Conservation (phyloP, 2,329 filamentous ascomycete genomes). For the Botrytis elliptica region DNA sequence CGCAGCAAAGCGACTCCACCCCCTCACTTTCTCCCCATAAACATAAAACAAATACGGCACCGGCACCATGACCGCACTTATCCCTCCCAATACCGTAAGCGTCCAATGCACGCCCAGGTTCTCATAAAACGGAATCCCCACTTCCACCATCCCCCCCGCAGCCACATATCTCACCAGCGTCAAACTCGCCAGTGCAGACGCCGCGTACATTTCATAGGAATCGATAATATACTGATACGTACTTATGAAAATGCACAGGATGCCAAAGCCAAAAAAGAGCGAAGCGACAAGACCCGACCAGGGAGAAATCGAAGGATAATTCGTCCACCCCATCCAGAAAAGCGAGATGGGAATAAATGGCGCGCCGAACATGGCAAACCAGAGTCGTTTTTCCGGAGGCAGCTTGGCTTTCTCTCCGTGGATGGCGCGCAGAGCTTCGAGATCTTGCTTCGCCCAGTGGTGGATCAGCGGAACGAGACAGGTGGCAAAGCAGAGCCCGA, state of each 20-base stretch:
- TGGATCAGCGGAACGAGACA: not conserved
- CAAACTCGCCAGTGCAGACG: not conserved
- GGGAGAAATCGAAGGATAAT: not conserved
- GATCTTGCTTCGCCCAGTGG: not conserved
- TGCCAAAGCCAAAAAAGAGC: not conserved
- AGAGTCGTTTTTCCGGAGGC: not conserved
- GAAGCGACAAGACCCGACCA: not conserved
- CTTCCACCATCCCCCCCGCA: not conserved
- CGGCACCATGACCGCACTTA: not conserved
- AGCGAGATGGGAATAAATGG: not conserved
- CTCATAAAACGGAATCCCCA: not conserved
- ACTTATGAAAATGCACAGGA: not conserved
- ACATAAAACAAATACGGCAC: not conserved
- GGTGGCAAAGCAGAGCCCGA: not conserved
- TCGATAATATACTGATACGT: not conserved
- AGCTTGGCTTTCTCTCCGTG: not conserved
- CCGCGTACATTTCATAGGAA: not conserved
- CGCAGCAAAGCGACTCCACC: not conserved
- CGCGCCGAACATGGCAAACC: not conserved
- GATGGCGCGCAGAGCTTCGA: not conserved
- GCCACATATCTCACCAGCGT: not conserved
- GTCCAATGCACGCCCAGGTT: not conserved
- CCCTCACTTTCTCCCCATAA: not conserved
- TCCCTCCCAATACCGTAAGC: not conserved
- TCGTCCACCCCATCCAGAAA: not conserved